These are phyloP conservation scores for Eutrema salsugineum DNA, from an alignment of 441 rosid species.

Conservation along the genomic window DNA sequence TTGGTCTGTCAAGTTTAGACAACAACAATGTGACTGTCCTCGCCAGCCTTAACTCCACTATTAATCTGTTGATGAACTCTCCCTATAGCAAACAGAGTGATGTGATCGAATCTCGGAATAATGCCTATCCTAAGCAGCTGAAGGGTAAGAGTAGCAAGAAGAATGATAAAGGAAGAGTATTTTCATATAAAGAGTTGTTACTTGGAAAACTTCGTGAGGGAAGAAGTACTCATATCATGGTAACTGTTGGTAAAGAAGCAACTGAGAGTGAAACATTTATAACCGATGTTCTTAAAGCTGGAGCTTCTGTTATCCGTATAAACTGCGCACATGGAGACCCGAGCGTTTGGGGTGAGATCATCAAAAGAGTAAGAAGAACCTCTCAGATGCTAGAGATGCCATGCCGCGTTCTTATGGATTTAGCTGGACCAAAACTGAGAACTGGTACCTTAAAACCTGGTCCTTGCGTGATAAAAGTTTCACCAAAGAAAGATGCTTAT, in stretches of 20 bases:
- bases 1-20: conserved; percentile 49
- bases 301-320: conserved; percentile 57
- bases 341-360: conserved; percentile 57
- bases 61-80: conserved; percentile 39
- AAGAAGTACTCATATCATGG: conserved; percentile 56
- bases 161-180: conserved; percentile 30
- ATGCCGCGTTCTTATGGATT: conserved; percentile 72
- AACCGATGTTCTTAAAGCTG: conserved; percentile 51
- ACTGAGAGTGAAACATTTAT: conserved; percentile 44
- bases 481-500: conserved; percentile 54
- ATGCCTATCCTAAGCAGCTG: conserved; percentile 14
- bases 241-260: conserved; percentile 64
- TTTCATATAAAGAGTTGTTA: conserved; percentile 42
- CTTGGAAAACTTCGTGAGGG: conserved; percentile 43
- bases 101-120: conserved; percentile 18
- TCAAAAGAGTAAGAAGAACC: conserved; percentile 49
- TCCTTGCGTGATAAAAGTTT: conserved; percentile 57
- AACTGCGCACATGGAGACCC: conserved; percentile 76
- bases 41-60: conserved; percentile 42
- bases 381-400: conserved; percentile 64
- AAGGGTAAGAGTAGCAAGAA: conserved; percentile 24
- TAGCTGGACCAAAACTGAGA: conserved; percentile 79
- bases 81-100: conserved; percentile 23
- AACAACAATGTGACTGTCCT: conserved; percentile 47
- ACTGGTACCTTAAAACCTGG: conserved; percentile 56